Percentiles rank a stretch among this genome's conserved stretches.
Conservation (phyloP, 1,284 basidiomycete genomes). For the Ganoderma resinaceum region DNA sequence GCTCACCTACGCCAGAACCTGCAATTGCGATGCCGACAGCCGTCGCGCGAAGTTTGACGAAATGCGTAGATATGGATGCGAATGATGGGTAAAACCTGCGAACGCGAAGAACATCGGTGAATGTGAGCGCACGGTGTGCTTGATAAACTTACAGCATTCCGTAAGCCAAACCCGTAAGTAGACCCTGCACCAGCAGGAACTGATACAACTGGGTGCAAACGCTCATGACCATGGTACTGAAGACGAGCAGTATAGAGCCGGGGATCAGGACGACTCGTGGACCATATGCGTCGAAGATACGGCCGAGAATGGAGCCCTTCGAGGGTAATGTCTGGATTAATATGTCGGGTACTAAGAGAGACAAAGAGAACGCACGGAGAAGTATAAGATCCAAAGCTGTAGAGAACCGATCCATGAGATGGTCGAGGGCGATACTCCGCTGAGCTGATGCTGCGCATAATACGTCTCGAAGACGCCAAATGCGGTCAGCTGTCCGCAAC, state of each 20-base stretch:
- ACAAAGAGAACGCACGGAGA: constrained; percentile 40
- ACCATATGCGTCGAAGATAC: constrained; percentile 46
- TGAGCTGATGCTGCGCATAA: constrained; percentile 49
- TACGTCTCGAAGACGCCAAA: constrained; percentile 51
- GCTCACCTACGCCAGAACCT: constrained; percentile 40
- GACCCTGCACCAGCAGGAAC: constrained; percentile 46
- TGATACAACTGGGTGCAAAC: constrained; percentile 45
- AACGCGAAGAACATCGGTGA: constrained; percentile 12
- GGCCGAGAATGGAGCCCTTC: constrained; percentile 42
- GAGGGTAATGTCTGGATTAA: neutral
- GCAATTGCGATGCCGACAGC: constrained; percentile 56
- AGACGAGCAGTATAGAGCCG: constrained; percentile 41
- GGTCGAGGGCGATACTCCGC: constrained; percentile 40
- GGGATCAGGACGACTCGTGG: constrained; percentile 40
- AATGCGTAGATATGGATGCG: constrained; percentile 51
- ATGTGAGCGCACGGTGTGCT: neutral
- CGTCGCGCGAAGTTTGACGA: constrained; percentile 61
- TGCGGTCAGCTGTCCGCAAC: constrained; percentile 46
- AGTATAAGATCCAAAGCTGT: constrained; percentile 47
- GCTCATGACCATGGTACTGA: constrained; percentile 46
- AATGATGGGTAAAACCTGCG: constrained; percentile 40
- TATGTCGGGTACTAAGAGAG: neutral
- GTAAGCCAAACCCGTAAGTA: constrained; percentile 45
- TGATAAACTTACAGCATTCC: constrained; percentile 42
- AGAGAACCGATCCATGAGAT: constrained; percentile 58